Conservation (phyloP, 2,329 filamentous ascomycete genomes). For the Hymenoscyphus repandus region DNA sequence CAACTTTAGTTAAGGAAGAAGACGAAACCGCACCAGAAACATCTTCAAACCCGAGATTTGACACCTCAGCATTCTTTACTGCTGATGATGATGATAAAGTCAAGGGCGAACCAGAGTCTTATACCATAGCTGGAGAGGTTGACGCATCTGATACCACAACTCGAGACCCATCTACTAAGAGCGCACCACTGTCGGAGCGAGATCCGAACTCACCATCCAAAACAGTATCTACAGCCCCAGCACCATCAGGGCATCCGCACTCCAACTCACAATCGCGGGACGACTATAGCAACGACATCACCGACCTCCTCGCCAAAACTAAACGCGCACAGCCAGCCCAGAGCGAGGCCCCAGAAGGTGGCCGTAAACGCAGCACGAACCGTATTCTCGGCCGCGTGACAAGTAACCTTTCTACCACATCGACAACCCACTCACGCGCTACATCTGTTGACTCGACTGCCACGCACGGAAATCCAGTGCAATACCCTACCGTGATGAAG, state of each 20-base stretch:
- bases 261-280: conserved; percentile 11
- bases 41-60: conserved; percentile 10
- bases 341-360: conserved; percentile 23
- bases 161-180: conserved; percentile 10
- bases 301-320: conserved; percentile 28
- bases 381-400: conserved; percentile 51
- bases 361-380: conserved; percentile 19
- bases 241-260: conserved; percentile 16
- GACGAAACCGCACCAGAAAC: conserved; percentile 4
- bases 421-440: conserved; percentile 36
- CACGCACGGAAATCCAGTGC: conserved; percentile 23
- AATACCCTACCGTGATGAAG: conserved; percentile 19
- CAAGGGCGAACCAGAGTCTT: conserved; percentile 11
- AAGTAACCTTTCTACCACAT: conserved; percentile 51
- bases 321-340: conserved; percentile 18
- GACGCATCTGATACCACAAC: conserved; percentile 13
- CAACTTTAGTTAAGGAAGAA: neutral
- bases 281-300: conserved; percentile 26
- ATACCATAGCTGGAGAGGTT: neutral
- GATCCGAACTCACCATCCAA: conserved; percentile 27
- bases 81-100: conserved; percentile 1
- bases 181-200: conserved; percentile 29
- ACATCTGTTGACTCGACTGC: conserved; percentile 37
- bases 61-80: conserved; percentile 18
- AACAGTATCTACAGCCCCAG: conserved; percentile 19